These are phyloP conservation scores for Striga asiatica DNA, from an alignment of 257 asterid genomes.

Conservation along the genomic window DNA sequence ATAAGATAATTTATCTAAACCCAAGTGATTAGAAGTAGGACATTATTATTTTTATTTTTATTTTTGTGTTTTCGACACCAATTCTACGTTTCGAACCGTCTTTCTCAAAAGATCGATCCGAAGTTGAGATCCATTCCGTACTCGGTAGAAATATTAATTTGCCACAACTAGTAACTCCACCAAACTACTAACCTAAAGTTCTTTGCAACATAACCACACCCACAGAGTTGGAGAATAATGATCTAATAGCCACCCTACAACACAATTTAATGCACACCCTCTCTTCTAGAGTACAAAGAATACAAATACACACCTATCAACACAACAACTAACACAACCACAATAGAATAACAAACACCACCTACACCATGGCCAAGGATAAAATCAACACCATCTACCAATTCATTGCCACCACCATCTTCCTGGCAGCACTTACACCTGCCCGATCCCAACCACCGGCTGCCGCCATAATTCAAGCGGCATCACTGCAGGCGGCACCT, in stretches of 20 bases:
- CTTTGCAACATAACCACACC: too few relatives aligned
- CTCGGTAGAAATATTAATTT: too few relatives aligned
- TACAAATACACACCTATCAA: background rate
- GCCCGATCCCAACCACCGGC: slow-evolving; percentile 7
- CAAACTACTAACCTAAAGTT: too few relatives aligned
- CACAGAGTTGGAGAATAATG: background rate
- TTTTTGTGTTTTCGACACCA: too few relatives aligned
- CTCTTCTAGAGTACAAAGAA: too few relatives aligned
- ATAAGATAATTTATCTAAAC: too few relatives aligned
- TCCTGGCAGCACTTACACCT: background rate
- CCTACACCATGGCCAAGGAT: slow-evolving; percentile 11
- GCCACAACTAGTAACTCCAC: too few relatives aligned
- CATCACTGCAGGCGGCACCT: slow-evolving; percentile 6
- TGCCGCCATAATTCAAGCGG: slow-evolving; percentile 14
- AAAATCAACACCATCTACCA: slow-evolving; percentile 3
- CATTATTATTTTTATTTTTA: too few relatives aligned
- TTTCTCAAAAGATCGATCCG: too few relatives aligned
- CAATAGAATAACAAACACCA: background rate
- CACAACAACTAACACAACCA: background rate
- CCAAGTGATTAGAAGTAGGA: too few relatives aligned
- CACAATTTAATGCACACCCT: background rate
- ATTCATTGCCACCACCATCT: slow-evolving; percentile 3
- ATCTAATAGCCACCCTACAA: background rate
- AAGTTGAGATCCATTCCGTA: too few relatives aligned
- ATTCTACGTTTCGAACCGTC: too few relatives aligned